Conservation (phyloP, 163 green algal species). For the Picocystis sp. region DNA sequence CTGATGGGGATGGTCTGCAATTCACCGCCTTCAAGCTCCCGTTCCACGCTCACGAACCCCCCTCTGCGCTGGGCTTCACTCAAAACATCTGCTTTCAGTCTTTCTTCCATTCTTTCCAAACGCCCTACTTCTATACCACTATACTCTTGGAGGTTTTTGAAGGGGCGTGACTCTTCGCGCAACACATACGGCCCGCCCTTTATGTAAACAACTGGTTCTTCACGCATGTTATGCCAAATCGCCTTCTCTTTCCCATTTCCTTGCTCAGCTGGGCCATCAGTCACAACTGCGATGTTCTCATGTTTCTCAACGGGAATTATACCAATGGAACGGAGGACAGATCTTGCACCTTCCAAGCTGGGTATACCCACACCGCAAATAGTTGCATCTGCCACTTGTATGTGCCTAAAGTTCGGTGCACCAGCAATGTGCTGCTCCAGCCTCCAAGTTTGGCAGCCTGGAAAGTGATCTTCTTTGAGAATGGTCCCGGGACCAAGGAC, state of each 20-base stretch:
- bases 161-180: slow-evolving; percentile 52
- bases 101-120: slow-evolving; percentile 74
- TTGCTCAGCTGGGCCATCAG: slow-evolving; percentile 8
- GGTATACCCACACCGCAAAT: slow-evolving; percentile 77
- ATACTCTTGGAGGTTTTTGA: slow-evolving; percentile 83
- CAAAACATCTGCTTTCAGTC: slow-evolving; percentile 62
- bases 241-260: slow-evolving; percentile 4
- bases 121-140: slow-evolving; percentile 58
- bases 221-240: slow-evolving; percentile 85
- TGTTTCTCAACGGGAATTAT: slow-evolving; percentile 8
- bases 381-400: slow-evolving; percentile 14
- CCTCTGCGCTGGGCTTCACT: slow-evolving; percentile 33
- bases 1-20: slow-evolving; percentile 24
- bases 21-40: slow-evolving; percentile 34
- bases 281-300: neutral
- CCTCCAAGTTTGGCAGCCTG: slow-evolving; percentile 32
- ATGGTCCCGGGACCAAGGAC: slow-evolving; percentile 67
- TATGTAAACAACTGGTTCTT: slow-evolving; percentile 86
- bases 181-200: slow-evolving; percentile 82
- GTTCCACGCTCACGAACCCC: slow-evolving; percentile 51
- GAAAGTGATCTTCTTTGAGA: slow-evolving; percentile 79
- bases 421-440: slow-evolving; percentile 42
- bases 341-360: slow-evolving; percentile 49
- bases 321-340: slow-evolving; percentile 42
- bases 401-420: slow-evolving; percentile 70